Percentiles rank a stretch among this genome's conserved stretches.
Conservation (phyloP, 1,284 basidiomycete species). For the Cryptococcus maquisensis region DNA sequence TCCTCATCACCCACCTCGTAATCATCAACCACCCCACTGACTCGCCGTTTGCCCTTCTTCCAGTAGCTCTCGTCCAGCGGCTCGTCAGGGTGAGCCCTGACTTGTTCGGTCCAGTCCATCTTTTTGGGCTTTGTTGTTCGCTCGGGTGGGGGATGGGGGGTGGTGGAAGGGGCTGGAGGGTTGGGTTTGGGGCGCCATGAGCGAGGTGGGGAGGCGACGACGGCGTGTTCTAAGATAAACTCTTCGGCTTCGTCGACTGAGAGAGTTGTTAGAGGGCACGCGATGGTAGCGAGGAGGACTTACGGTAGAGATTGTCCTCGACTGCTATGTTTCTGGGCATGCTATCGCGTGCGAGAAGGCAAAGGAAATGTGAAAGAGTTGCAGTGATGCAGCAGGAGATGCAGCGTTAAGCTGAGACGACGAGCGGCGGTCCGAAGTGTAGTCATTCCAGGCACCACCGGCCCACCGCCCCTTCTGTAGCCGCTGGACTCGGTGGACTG, state of each 20-base stretch:
- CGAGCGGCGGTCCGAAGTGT: too few relatives aligned
- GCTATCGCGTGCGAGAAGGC: not conserved
- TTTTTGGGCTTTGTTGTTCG: slow-evolving; percentile 20
- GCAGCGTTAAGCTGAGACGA: too few relatives aligned
- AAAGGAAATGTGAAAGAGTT: not conserved
- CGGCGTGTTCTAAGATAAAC: slow-evolving; percentile 35
- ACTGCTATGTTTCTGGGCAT: slow-evolving; percentile 27
- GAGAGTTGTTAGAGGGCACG: not conserved
- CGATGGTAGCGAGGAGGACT: not conserved
- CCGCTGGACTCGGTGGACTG: too few relatives aligned
- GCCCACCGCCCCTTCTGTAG: too few relatives aligned
- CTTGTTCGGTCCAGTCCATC: slow-evolving; percentile 38
- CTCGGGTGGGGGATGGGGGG: slow-evolving; percentile 6
- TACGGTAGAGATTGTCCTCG: slow-evolving; percentile 22
- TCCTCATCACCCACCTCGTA: slow-evolving; percentile 3
- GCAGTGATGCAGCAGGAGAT: too few relatives aligned
- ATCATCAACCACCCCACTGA: not conserved
- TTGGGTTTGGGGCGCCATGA: slow-evolving; percentile 24
- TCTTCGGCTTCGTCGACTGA: slow-evolving; percentile 39
- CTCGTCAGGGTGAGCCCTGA: slow-evolving; percentile 21
- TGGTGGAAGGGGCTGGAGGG: slow-evolving; percentile 7
- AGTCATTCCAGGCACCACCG: too few relatives aligned
- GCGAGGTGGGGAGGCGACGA: slow-evolving; percentile 27
- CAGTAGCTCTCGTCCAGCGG: slow-evolving; percentile 11
- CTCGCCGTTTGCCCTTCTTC: not conserved